phyloP scores from a whole-genome alignment of 2,329 filamentous ascomycete species.

The Beauveria scarabaeidicola region DNA sequence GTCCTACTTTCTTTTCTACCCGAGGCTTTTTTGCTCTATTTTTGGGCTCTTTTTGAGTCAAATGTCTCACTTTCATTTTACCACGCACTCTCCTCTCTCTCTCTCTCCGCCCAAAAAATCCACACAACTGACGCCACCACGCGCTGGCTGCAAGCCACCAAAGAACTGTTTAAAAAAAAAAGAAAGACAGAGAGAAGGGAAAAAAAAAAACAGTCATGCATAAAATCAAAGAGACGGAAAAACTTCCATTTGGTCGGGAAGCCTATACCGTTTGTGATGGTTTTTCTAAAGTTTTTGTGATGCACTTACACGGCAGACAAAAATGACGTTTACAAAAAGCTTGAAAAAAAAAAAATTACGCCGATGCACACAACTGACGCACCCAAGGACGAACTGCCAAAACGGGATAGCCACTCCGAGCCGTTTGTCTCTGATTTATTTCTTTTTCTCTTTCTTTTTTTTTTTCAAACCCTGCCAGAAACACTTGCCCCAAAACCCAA shows the following conservation, averaged over 20 bases:
- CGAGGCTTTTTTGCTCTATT: background rate
- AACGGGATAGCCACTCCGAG: slow-evolving; percentile 3
- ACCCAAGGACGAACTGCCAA: slow-evolving; percentile 5
- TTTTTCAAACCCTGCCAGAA: background rate
- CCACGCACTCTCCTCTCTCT: background rate
- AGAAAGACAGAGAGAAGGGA: background rate
- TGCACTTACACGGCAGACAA: background rate
- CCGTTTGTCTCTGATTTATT: slow-evolving; percentile 12
- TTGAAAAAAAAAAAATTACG: background rate
- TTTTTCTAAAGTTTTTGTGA: background rate
- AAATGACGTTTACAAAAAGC: too few relatives aligned
- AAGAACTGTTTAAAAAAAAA: background rate
- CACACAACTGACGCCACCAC: background rate
- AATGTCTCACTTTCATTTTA: slow-evolving; percentile 7
- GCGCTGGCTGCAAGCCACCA: background rate
- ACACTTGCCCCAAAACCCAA: background rate
- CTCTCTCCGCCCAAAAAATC: background rate
- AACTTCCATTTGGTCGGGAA: background rate
- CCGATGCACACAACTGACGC: background rate
- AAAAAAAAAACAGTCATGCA: background rate
- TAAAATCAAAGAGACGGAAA: background rate
- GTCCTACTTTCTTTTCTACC: background rate
- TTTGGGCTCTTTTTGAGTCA: slow-evolving; percentile 6
- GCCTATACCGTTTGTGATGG: background rate
- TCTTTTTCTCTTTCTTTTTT: slow-evolving; percentile 10